These are phyloP conservation scores for Pseudocercospora crystallina DNA, from an alignment of 2,329 filamentous ascomycete species.

Conservation along the genomic window DNA sequence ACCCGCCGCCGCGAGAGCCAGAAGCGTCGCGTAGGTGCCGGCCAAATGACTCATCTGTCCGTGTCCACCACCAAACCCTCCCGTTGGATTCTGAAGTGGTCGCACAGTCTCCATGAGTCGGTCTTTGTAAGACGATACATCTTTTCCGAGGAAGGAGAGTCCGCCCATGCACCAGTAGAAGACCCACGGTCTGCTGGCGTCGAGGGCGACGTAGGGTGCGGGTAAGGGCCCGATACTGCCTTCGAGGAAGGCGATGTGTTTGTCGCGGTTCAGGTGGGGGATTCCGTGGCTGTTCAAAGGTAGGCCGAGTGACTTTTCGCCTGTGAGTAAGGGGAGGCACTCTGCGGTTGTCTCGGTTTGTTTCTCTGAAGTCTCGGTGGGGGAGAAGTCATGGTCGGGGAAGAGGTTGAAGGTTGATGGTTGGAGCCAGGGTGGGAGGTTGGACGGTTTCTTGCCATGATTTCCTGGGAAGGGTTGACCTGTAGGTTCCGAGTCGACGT, in stretches of 20 bases:
- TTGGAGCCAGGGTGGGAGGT: slow-evolving; percentile 31
- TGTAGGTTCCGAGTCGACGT: slow-evolving; percentile 19
- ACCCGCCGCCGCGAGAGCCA: slow-evolving; percentile 76
- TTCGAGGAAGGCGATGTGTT: slow-evolving; percentile 62
- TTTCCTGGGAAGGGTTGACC: slow-evolving; percentile 33
- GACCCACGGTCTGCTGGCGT: slow-evolving; percentile 90
- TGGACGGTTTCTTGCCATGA: slow-evolving; percentile 9
- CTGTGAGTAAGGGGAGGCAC: slow-evolving; percentile 30
- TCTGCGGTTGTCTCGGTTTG: slow-evolving; percentile 24
- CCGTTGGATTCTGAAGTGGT: slow-evolving; percentile 76
- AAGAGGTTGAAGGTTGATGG: slow-evolving; percentile 27
- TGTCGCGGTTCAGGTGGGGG: slow-evolving; percentile 66
- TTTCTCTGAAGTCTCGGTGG: slow-evolving; percentile 26
- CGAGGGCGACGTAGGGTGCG: slow-evolving; percentile 67
- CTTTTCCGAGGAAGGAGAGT: slow-evolving; percentile 73
- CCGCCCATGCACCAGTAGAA: slow-evolving; percentile 87
- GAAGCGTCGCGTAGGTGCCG: slow-evolving; percentile 78
- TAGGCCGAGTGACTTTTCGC: slow-evolving; percentile 42
- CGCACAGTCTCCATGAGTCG: slow-evolving; percentile 68
- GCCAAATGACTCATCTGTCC: slow-evolving; percentile 88
- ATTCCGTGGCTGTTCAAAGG: slow-evolving; percentile 67
- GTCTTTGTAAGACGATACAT: slow-evolving; percentile 64
- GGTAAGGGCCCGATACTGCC: slow-evolving; percentile 62
- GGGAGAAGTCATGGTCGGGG: slow-evolving; percentile 23
- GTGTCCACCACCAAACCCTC: slow-evolving; percentile 92